Evolutionary conservation across 2,329 filamentous ascomycete species (phyloP).

Genomic region (Mycosphaerelloides madeirae): DNA sequence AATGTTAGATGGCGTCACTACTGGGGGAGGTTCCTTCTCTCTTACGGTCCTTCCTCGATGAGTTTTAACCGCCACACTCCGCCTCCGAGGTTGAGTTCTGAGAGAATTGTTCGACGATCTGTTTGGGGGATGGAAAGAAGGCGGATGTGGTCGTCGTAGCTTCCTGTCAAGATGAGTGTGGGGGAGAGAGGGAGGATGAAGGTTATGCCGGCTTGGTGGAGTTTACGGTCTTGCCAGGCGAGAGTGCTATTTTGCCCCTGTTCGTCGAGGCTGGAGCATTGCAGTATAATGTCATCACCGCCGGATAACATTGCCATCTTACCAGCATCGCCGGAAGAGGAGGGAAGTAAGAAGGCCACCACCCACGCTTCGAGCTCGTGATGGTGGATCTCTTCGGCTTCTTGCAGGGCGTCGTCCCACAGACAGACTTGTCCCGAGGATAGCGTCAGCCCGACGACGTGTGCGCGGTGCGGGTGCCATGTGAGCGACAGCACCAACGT

Average conservation of each 20-base stretch:
- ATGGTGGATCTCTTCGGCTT: slow-evolving; percentile 22
- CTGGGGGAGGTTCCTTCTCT: too few relatives aligned
- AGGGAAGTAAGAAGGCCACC: slow-evolving; percentile 50
- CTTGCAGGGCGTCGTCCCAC: too few relatives aligned
- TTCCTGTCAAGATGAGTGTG: slow-evolving; percentile 71
- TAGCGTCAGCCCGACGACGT: slow-evolving; percentile 64
- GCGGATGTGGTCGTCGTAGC: slow-evolving; percentile 81
- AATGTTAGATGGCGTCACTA: slow-evolving; percentile 11
- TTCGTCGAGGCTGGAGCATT: slow-evolving; percentile 28
- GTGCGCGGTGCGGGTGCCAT: slow-evolving; percentile 59
- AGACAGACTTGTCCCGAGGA: slow-evolving; percentile 57
- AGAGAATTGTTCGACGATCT: slow-evolving; percentile 50
- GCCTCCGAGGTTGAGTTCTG: slow-evolving; percentile 63
- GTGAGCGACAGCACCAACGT: slow-evolving; percentile 67
- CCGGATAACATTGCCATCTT: slow-evolving; percentile 55
- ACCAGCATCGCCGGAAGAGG: too few relatives aligned
- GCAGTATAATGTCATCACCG: slow-evolving; percentile 68
- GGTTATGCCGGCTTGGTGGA: slow-evolving; percentile 80
- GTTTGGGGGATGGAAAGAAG: slow-evolving; percentile 49
- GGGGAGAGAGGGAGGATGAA: slow-evolving; percentile 69
- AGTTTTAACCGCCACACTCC: slow-evolving; percentile 81
- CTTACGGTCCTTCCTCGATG: not conserved
- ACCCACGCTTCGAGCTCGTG: slow-evolving; percentile 70
- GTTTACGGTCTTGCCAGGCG: slow-evolving; percentile 49
- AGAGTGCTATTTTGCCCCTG: too few relatives aligned